These are phyloP conservation scores for Stipa capillata DNA, from an alignment of 176 grass and related monocot species.

Conservation along the genomic window DNA sequence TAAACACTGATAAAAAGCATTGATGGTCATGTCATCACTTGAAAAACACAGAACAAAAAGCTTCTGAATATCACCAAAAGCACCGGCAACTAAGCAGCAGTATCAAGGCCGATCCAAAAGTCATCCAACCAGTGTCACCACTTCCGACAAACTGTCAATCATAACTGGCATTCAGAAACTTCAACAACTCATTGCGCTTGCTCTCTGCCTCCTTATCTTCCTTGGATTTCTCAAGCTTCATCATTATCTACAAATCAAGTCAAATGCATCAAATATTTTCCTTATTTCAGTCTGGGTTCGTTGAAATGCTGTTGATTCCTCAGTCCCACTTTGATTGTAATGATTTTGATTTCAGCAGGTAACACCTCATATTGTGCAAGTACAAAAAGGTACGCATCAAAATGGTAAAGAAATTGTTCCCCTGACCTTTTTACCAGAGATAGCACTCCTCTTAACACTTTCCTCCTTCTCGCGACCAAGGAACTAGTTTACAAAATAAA, in stretches of 20 bases:
- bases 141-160: conserved; percentile 30
- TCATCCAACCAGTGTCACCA: not conserved
- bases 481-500: conserved; percentile 50
- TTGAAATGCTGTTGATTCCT: not conserved
- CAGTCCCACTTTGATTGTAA: not conserved
- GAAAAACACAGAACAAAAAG: not conserved
- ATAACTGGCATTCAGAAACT: conserved; percentile 93
- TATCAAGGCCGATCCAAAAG: not conserved
- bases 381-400: not conserved
- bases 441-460: conserved; percentile 69
- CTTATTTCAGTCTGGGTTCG: not conserved
- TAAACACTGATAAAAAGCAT: not conserved
- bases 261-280: not conserved
- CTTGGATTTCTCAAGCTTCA: conserved; percentile 90
- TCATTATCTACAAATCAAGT: conserved; percentile 59
- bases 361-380: not conserved
- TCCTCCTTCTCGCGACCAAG: conserved; percentile 84
- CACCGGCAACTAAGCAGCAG: not conserved
- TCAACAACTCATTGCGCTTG: conserved; percentile 81
- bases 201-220: conserved; percentile 90
- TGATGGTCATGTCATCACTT: not conserved
- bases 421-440: conserved; percentile 94
- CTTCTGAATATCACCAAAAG: conserved; percentile 5
- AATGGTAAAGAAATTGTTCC: not conserved
- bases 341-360: not conserved